Evolutionary conservation across 305 asterid species (phyloP).

Genomic region (Rubia peregrina): DNA sequence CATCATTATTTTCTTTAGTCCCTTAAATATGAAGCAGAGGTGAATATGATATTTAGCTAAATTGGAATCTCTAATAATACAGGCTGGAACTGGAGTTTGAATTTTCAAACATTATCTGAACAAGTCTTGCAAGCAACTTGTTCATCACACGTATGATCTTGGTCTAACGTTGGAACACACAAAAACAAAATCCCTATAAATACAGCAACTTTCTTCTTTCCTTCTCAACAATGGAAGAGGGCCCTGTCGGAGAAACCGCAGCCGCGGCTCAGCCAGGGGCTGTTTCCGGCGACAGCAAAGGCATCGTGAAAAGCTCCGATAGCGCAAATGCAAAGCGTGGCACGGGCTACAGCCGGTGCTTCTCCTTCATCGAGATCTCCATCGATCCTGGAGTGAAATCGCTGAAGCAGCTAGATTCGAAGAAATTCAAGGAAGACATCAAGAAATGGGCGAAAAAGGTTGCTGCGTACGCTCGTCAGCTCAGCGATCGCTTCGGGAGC

Average conservation of each 20-base stretch:
- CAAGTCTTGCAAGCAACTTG: conserved; percentile 15
- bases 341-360: conserved; percentile 28
- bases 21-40: background rate
- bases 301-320: background rate
- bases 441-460: conserved; percentile 81
- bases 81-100: conserved; percentile 5
- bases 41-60: background rate
- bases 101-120: conserved; percentile 19
- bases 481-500: conserved; percentile 51
- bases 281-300: conserved; percentile 14
- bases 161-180: conserved; percentile 3
- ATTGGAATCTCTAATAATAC: background rate
- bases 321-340: conserved; percentile 20
- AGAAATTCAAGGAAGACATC: conserved; percentile 59
- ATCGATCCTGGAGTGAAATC: conserved; percentile 58
- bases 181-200: background rate
- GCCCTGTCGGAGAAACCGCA: conserved; percentile 6
- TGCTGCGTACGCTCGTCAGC: conserved; percentile 56
- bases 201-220: background rate
- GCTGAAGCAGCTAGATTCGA: conserved; percentile 63
- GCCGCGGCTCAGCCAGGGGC: background rate
- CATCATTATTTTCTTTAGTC: background rate
- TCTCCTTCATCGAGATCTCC: conserved; percentile 49
- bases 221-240: conserved; percentile 22
- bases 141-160: conserved; percentile 25